Conservation (phyloP, 441 rosid species). For the Erodium moschatum region DNA sequence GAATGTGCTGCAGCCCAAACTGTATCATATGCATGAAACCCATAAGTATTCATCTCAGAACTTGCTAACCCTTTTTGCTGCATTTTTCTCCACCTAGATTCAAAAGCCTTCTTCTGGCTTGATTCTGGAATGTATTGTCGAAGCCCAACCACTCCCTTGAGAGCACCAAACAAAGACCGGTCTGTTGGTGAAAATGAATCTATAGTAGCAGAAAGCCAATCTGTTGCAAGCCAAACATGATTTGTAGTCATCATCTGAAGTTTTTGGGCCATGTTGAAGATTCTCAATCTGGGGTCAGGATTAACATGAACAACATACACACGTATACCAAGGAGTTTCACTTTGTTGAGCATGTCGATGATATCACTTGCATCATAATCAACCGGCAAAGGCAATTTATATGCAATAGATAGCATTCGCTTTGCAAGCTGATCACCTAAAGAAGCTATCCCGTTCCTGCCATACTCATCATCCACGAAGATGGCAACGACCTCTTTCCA, state of each 20-base stretch:
- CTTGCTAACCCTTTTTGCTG: conserved; percentile 33
- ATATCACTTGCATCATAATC: conserved; percentile 32
- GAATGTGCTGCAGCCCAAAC: conserved; percentile 70
- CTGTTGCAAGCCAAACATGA: conserved; percentile 78
- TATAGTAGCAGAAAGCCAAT: conserved; percentile 74
- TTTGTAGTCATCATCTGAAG: conserved; percentile 61
- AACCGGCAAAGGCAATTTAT: conserved; percentile 46
- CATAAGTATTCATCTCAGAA: conserved; percentile 49
- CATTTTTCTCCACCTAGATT: conserved; percentile 42
- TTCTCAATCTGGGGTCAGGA: conserved; percentile 53
- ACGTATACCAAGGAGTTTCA: conserved; percentile 50
- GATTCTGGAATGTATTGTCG: conserved; percentile 23
- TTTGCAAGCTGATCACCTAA: conserved; percentile 48
- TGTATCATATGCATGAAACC: conserved; percentile 72
- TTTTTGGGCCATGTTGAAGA: conserved; percentile 46
- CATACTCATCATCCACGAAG: conserved; percentile 65
- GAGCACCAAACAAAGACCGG: conserved; percentile 24
- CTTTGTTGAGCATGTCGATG: conserved; percentile 34
- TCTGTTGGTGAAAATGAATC: conserved; percentile 46
- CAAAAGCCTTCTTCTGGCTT: conserved; percentile 34
- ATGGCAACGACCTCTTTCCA: conserved; percentile 29
- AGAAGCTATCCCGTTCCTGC: conserved; percentile 64
- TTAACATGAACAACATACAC: conserved; percentile 66
- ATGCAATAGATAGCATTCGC: conserved; percentile 40
- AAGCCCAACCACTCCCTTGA: conserved; percentile 60